Evolutionary conservation across 2,329 filamentous ascomycete genomes (phyloP).

Genomic region (Xylariaceae sp.): DNA sequence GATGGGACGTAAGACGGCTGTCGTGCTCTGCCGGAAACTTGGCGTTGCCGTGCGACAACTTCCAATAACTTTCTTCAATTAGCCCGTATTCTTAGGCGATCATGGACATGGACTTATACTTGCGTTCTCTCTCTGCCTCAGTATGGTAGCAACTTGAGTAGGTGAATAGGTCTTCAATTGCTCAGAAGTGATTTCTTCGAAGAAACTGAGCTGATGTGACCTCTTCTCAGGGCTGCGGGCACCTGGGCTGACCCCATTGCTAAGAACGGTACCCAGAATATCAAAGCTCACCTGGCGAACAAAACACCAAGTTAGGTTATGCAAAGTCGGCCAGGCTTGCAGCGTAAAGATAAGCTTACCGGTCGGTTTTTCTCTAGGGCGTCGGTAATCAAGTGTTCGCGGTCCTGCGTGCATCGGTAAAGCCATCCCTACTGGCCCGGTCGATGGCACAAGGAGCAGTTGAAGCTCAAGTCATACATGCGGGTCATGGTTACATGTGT

Average conservation of each 20-base stretch:
- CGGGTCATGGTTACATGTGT: conserved; percentile 67
- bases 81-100: background rate
- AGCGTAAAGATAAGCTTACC: conserved; percentile 20
- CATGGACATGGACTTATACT: conserved; percentile 32
- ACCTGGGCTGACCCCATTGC: conserved; percentile 34
- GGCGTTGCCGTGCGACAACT: conserved; percentile 26
- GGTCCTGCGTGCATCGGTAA: conserved; percentile 56
- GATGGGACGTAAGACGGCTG: conserved; percentile 23
- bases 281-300: conserved; percentile 24
- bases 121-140: conserved; percentile 50
- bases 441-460: conserved; percentile 57
- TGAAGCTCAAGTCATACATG: conserved; percentile 49
- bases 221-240: conserved; percentile 40
- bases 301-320: background rate
- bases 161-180: conserved; percentile 44
- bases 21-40: background rate
- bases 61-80: conserved; percentile 31
- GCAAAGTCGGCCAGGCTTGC: background rate
- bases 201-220: conserved; percentile 42
- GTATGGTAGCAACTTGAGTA: conserved; percentile 44
- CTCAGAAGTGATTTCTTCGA: conserved; percentile 42
- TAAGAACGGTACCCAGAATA: conserved; percentile 37
- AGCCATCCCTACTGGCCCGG: conserved; percentile 63
- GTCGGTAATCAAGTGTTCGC: conserved; percentile 39
- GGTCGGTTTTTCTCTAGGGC: conserved; percentile 29